Conservation (phyloP, 2,329 filamentous ascomycete species). For the Cladosporium sphaerospermum region DNA sequence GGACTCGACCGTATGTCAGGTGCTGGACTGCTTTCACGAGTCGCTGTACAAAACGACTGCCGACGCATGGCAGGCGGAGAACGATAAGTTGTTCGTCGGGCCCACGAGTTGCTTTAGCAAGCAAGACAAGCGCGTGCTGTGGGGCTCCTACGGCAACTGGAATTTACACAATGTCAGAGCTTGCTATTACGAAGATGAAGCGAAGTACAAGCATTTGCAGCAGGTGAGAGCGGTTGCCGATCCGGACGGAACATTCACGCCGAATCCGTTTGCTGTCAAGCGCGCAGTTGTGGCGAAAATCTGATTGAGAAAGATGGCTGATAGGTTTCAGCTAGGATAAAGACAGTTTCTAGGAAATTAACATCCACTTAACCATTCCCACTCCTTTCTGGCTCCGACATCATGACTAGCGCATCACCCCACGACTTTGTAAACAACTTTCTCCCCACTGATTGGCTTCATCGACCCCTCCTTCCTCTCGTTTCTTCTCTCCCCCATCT, state of each 20-base stretch:
- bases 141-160: slow-evolving; percentile 37
- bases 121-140: slow-evolving; percentile 35
- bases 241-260: slow-evolving; percentile 34
- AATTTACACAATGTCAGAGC: slow-evolving; percentile 32
- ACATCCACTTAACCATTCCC: no score
- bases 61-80: slow-evolving; percentile 38
- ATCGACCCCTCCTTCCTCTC: slow-evolving; percentile 10
- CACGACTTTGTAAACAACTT: background rate
- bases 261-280: slow-evolving; percentile 31
- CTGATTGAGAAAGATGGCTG: no score
- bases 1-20: slow-evolving; percentile 37
- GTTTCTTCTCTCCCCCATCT: background rate
- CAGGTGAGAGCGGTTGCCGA: slow-evolving; percentile 28
- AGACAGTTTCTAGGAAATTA: no score
- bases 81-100: slow-evolving; percentile 30
- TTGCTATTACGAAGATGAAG: slow-evolving; percentile 32
- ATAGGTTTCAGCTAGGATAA: no score
- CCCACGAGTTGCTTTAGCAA: slow-evolving; percentile 32
- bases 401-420: no score
- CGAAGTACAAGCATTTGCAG: slow-evolving; percentile 31
- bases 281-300: slow-evolving; percentile 1
- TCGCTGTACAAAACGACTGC: slow-evolving; percentile 30
- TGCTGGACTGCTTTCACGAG: slow-evolving; percentile 43
- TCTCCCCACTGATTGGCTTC: slow-evolving; percentile 12
- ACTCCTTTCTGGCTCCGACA: no score